Evolutionary conservation across 2,329 filamentous ascomycete genomes (phyloP).

Genomic region (Penicillium sclerotiorum): DNA sequence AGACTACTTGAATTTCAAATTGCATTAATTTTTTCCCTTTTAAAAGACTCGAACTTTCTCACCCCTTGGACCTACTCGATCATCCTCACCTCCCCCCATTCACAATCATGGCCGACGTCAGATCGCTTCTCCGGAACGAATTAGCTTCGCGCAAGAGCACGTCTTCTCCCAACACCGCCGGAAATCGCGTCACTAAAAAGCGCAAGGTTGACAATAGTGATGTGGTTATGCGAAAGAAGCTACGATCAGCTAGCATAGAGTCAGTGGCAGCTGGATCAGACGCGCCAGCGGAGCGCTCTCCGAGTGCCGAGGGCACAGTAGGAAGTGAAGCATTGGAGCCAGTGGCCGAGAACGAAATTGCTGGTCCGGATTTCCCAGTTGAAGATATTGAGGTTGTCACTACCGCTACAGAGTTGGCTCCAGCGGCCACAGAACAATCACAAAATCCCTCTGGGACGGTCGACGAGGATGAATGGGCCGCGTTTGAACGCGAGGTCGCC

Average conservation of each 20-base stretch:
- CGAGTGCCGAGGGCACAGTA: constrained; percentile 27
- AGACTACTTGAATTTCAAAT: no score
- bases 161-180: constrained; percentile 47
- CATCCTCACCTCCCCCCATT: neutral
- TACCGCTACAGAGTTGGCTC: constrained; percentile 9
- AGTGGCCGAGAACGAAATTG: constrained; percentile 28
- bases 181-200: constrained; percentile 52
- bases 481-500: constrained; percentile 82
- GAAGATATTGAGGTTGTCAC: constrained; percentile 14
- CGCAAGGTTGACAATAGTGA: constrained; percentile 54
- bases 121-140: constrained; percentile 76
- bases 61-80: neutral
- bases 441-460: constrained; percentile 39
- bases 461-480: constrained; percentile 82
- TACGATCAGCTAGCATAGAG: constrained; percentile 39
- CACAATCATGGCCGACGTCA: constrained; percentile 71
- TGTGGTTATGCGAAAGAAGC: constrained; percentile 47
- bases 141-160: constrained; percentile 72
- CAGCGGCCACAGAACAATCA: constrained; percentile 7
- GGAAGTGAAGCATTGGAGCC: constrained; percentile 32
- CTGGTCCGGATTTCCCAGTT: constrained; percentile 25
- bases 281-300: constrained; percentile 29
- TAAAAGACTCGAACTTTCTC: neutral
- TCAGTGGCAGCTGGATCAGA: constrained; percentile 35
- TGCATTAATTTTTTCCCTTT: no score